Evolutionary conservation across 768 basidiomycete species (phyloP), one percentile per base, ranked within the genome.

Genomic region (Symmetrospora coprosmae): DNA sequence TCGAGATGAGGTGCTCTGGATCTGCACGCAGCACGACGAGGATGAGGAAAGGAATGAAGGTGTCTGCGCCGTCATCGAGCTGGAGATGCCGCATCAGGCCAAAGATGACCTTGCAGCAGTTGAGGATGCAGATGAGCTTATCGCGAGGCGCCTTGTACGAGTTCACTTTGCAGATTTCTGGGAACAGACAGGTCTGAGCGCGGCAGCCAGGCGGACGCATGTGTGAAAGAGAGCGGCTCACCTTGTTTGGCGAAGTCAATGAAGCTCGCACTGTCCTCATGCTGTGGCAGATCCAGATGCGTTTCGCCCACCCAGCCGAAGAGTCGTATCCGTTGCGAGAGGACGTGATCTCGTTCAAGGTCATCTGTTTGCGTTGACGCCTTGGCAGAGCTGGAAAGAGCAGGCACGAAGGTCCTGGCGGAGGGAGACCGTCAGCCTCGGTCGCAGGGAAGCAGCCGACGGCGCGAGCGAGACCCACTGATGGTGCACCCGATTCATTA

Each of bases 61-160:
- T 81, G 71, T 99, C 94, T 1, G 94, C 94, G 2, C 86, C 83
- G 72, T 34, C 46, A 51, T 38, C 40, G 14, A 27, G 30, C 30
- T 25, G 31, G 16, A 59, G 35, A 48, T 40, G 50, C 21, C 34
- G 35, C 19, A 59, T 45, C 31, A 30, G 23, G 19, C 92, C 94
- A 69, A 94, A 97, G 67, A 99, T 97, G 72, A 99, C 89, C 76
- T 99, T 99, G 81, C 91, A 99, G 72, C 82, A 86, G 70, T 99
- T 99, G 49, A 97, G 74, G 37, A 97, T 85, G 72, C 94, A 97
- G 56, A 99, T 97, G 50, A 97, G 76, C 74, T 99, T 99, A 73
- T 99, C 94, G 40, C 94, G 79, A 7, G 94, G 94, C 9, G 94
- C 94, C 72, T 97, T 97, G 76, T 97, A 99, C 71, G 96, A 90